Evolutionary conservation across 2,329 filamentous ascomycete genomes (phyloP).

Genomic region (Penicillium sp.): DNA sequence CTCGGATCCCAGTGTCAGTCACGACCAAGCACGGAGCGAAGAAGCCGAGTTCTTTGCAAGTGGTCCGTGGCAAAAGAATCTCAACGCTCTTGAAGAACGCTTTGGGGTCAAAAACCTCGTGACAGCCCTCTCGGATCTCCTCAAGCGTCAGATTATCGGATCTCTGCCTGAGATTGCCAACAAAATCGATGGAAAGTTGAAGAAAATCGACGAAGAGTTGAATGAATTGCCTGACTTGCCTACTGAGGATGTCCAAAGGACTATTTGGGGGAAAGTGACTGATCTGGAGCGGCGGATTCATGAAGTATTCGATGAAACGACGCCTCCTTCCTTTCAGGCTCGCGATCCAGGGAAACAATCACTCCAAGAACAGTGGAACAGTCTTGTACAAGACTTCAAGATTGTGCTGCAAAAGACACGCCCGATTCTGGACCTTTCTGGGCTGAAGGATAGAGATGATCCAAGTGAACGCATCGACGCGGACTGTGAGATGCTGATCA

Average conservation of each 20-base stretch:
- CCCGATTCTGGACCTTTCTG: slow-evolving; percentile 34
- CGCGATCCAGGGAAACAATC: slow-evolving; percentile 26
- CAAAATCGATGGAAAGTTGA: slow-evolving; percentile 52
- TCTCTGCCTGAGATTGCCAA: slow-evolving; percentile 37
- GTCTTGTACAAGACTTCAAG: slow-evolving; percentile 55
- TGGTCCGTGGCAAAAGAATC: slow-evolving; percentile 48
- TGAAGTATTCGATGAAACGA: slow-evolving; percentile 55
- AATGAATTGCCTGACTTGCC: slow-evolving; percentile 66
- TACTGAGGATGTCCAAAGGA: slow-evolving; percentile 62
- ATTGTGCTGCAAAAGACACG: slow-evolving; percentile 47
- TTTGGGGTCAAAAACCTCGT: slow-evolving; percentile 59
- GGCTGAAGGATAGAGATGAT: slow-evolving; percentile 36
- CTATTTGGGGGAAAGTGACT: slow-evolving; percentile 62
- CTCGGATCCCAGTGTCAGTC: slow-evolving; percentile 46
- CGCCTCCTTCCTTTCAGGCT: background rate
- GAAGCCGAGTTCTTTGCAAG: slow-evolving; percentile 55
- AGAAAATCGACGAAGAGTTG: slow-evolving; percentile 58
- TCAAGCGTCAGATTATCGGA: slow-evolving; percentile 45
- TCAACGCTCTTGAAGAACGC: slow-evolving; percentile 42
- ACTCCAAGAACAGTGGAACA: slow-evolving; percentile 47
- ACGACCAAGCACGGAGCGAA: slow-evolving; percentile 49
- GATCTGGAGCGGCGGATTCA: slow-evolving; percentile 59
- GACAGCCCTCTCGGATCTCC: slow-evolving; percentile 40
- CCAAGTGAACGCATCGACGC: slow-evolving; percentile 34
- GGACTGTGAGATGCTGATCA: slow-evolving; percentile 27